Percentiles rank a stretch among this genome's conserved stretches.
Evolutionary conservation across 148 eudicot genomes (phyloP).

Genomic region (Polygonum aviculare): DNA sequence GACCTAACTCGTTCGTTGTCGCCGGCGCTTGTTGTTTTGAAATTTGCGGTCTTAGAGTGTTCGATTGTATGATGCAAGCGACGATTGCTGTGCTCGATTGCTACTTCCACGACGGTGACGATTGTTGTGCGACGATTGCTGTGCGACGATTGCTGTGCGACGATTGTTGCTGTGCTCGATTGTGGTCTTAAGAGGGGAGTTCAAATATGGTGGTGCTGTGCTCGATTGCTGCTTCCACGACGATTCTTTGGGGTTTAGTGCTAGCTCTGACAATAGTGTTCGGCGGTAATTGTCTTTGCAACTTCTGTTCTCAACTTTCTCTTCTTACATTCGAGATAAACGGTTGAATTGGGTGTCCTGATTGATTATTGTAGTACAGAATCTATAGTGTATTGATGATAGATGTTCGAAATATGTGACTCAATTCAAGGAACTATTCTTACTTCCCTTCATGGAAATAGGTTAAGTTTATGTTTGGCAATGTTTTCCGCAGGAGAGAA

Average conservation of each 20-base stretch:
- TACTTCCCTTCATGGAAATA: too few relatives aligned
- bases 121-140: too few relatives aligned
- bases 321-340: background rate
- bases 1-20: background rate
- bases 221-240: conserved; percentile 97
- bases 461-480: too few relatives aligned
- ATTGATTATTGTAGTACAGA: background rate
- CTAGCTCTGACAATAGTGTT: conserved; percentile 62
- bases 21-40: background rate
- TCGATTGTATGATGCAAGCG: conserved; percentile 81
- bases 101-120: too few relatives aligned
- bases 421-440: too few relatives aligned
- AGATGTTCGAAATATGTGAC: too few relatives aligned
- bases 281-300: conserved; percentile 15
- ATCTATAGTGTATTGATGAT: background rate
- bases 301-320: background rate
- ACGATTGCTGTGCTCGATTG: too few relatives aligned
- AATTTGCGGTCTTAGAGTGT: conserved; percentile 45
- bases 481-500: too few relatives aligned
- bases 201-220: conserved; percentile 78
- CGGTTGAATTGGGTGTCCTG: background rate
- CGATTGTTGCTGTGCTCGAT: too few relatives aligned
- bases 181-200: conserved; percentile 78
- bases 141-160: too few relatives aligned
- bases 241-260: conserved; percentile 83